Evolutionary conservation across 306 rosid genomes (phyloP), one percentile per base, ranked within the genome.

Genomic region (Begonia fuchsioides): DNA sequence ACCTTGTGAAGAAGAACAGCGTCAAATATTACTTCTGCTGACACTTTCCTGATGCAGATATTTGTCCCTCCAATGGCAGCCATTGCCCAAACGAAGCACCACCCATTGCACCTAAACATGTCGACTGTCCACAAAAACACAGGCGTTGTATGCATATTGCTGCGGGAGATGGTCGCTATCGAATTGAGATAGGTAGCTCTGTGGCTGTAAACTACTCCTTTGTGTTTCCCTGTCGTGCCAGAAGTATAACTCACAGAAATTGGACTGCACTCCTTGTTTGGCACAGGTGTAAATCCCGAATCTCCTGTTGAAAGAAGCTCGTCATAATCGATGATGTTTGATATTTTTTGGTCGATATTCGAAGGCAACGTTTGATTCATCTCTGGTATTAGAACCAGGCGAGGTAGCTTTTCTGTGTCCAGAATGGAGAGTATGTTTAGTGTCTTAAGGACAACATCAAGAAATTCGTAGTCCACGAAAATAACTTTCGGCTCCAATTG

Each of bases 121-220:
- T 87, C 96, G 6, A 87, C 94, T 4, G 93, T 87, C 96, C 96
- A 87, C 13, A 87, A 53, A 47, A 87, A 87, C 55, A 87, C 83
- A 0, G 83, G 45, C 71, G 15, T 51, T 39, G 35, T 56, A 35
- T 68, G 54, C 73, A 79, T 55, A 14, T 56, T 46, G 10, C 59
- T 52, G 32, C 81, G 84, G 32, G 69, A 15, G 43, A 80, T 80
- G 12, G 59, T 32, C 1, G 75, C 88, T 12, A 81, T 2, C 11
- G 96, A 83, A 58, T 88, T 83, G 2, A 81, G 78, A 62, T 76
- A 83, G 2, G 77, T 60, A 0, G 82, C 74, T 70, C 81, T 67
- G 10, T 88, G 96, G 60, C 93, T 88, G 44, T 88, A 88, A 39
- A 81, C 63, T 6, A 39, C 95, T 38, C 90, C 93, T 63, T 88